Percentiles rank a stretch among this genome's conserved stretches.
Conservation (phyloP, 805 yeast species). For the Candida orba region DNA sequence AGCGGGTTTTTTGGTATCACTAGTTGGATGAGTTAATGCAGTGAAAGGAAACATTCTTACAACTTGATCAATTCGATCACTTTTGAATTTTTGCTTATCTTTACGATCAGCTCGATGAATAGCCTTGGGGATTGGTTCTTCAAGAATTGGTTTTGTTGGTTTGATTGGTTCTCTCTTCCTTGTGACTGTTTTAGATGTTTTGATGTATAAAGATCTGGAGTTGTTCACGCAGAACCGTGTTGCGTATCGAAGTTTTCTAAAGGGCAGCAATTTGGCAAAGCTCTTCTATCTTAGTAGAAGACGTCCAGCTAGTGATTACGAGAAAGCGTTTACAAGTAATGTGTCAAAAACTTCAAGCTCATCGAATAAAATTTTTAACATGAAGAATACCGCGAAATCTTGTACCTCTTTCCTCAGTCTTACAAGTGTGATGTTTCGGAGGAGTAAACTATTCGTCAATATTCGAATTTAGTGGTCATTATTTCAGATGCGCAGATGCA, state of each 20-base stretch:
- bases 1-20: slow-evolving; percentile 53
- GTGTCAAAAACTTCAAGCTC: slow-evolving; percentile 4
- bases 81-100: too few species aligned
- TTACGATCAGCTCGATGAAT: too few species aligned
- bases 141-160: background rate
- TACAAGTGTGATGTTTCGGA: too few species aligned
- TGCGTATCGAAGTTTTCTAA: background rate
- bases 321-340: background rate
- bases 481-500: slow-evolving; percentile 77
- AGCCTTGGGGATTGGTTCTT: too few species aligned
- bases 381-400: slow-evolving; percentile 1
- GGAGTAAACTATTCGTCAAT: background rate
- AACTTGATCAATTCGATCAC: background rate
- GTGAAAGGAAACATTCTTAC: slow-evolving; percentile 41
- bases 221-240: slow-evolving; percentile 11
- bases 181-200: background rate
- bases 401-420: too few species aligned
- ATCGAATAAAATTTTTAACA: slow-evolving; percentile 1
- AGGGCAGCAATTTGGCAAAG: background rate
- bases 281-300: background rate
- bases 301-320: background rate
- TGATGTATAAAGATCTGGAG: slow-evolving; percentile 6
- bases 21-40: slow-evolving; percentile 53
- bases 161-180: background rate
- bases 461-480: background rate